These are phyloP conservation scores for Alternaria conjuncta DNA, from an alignment of 2,329 filamentous ascomycete genomes.

Conservation along the genomic window DNA sequence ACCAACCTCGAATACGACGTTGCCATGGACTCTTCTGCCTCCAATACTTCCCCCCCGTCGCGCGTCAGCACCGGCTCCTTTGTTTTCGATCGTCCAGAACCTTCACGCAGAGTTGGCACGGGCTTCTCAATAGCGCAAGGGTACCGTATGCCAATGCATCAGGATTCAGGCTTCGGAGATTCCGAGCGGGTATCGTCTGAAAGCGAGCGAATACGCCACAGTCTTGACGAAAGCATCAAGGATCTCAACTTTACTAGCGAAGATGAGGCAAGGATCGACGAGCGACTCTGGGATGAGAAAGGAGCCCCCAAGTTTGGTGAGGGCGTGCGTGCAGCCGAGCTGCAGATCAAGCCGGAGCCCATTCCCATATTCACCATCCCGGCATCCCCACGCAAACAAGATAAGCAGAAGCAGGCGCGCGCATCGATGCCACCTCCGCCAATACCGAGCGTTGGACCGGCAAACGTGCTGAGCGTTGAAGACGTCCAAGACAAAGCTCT, in stretches of 20 bases:
- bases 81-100: slow-evolving; percentile 28
- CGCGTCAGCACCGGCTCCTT: slow-evolving; percentile 37
- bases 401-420: slow-evolving; percentile 1
- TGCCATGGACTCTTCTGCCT: slow-evolving; percentile 35
- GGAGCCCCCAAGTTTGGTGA: slow-evolving; percentile 25
- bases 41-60: slow-evolving; percentile 31
- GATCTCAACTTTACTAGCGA: slow-evolving; percentile 15
- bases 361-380: slow-evolving; percentile 8
- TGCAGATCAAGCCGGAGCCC: slow-evolving; percentile 17
- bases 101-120: slow-evolving; percentile 18
- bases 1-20: slow-evolving; percentile 42
- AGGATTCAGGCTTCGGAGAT: slow-evolving; percentile 46
- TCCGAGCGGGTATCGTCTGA: slow-evolving; percentile 27
- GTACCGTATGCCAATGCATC: slow-evolving; percentile 40
- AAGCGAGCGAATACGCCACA: slow-evolving; percentile 33
- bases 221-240: slow-evolving; percentile 32
- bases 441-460: slow-evolving; percentile 10
- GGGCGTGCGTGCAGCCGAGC: slow-evolving; percentile 21
- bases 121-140: slow-evolving; percentile 30
- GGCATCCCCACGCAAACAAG: neutral
- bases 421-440: slow-evolving; percentile 2
- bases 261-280: slow-evolving; percentile 31
- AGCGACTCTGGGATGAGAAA: slow-evolving; percentile 35
- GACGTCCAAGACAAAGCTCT: slow-evolving; percentile 28
- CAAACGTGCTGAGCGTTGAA: slow-evolving; percentile 15